phyloP scores from a whole-genome alignment of 345 rosid species.

The Fremontodendron californicum region DNA sequence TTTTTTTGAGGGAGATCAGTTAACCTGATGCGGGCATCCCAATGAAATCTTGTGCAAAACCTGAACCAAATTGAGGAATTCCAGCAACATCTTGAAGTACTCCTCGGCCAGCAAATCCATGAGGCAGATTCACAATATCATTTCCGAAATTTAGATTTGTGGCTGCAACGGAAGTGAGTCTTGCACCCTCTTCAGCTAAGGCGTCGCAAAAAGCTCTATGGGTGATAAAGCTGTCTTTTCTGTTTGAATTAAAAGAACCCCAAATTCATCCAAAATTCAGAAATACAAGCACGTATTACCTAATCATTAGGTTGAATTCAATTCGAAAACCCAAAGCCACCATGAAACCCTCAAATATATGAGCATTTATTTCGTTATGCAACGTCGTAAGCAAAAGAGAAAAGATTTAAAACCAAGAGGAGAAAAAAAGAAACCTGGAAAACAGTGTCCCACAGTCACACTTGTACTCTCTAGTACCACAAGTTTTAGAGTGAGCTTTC shows the following conservation, averaged over 20 bases:
- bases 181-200: conserved; percentile 73
- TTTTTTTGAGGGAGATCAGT: background rate
- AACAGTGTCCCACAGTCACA: conserved; percentile 93
- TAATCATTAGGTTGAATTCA: conserved; percentile 29
- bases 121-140: conserved; percentile 42
- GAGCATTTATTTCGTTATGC: conserved; percentile 38
- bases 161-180: conserved; percentile 45
- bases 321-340: conserved; percentile 25
- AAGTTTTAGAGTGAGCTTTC: conserved; percentile 96
- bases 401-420: background rate
- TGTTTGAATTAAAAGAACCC: conserved; percentile 22
- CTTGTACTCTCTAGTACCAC: conserved; percentile 93
- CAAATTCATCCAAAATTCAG: conserved; percentile 8
- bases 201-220: conserved; percentile 98
- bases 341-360: conserved; percentile 25
- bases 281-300: background rate
- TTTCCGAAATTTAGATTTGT: conserved; percentile 60
- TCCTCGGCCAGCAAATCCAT: conserved; percentile 44
- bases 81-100: conserved; percentile 45
- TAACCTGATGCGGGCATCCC: conserved; percentile 36
- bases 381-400: background rate
- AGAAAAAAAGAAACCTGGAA: conserved; percentile 54
- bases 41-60: conserved; percentile 46
- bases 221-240: conserved; percentile 95
- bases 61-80: conserved; percentile 42